Evolutionary conservation across 495 filamentous ascomycete genomes (phyloP), one percentile per base, ranked within the genome.

Genomic region (Hypoxylon rickii): DNA sequence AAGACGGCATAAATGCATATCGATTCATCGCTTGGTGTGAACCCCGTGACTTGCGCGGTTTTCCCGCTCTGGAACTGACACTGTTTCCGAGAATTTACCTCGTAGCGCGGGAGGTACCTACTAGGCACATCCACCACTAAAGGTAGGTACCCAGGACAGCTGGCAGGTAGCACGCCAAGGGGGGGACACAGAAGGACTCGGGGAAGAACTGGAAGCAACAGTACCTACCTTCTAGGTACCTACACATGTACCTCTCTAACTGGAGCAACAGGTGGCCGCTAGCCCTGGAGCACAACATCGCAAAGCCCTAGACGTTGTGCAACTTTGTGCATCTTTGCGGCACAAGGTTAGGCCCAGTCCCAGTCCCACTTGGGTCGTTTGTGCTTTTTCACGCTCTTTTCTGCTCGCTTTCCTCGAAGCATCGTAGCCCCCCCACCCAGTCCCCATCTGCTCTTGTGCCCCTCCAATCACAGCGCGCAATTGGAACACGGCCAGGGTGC

Each of bases 11-110:
- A 49, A 16, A 39, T 31, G 18, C 12, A 26, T 22, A 45, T 48
- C 47, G 37, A 42, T 57, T 49, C 46, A 47, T 34, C 43, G 39
- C 34, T 38, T 38, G 15, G 10, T 29, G 18, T 38, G 8, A 13
- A 38, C 12, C 59, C 52, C 47, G 41, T 26, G 58, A 51, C 37
- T 57, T 63, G 59, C 52, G 59, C 44, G 32, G 53, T 63, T 63
- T 59, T 59, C 47, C 51, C 47, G 46, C 52, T 56, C 56, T 17
- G 37, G 12, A 36, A 21, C 16, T 42, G 37, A 29, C 24, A 29
- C 24, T 10, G 24, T 10, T 29, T 29, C n/a, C n/a, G n/a, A n/a
- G n/a, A n/a, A n/a, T n/a, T n/a, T n/a, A n/a, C n/a, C n/a, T n/a
- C n/a, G n/a, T n/a, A n/a, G n/a, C n/a, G n/a, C n/a, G n/a, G n/a